These are phyloP conservation scores for Rhodotorula taiwanensis DNA, from an alignment of 768 basidiomycete species.

Conservation along the genomic window DNA sequence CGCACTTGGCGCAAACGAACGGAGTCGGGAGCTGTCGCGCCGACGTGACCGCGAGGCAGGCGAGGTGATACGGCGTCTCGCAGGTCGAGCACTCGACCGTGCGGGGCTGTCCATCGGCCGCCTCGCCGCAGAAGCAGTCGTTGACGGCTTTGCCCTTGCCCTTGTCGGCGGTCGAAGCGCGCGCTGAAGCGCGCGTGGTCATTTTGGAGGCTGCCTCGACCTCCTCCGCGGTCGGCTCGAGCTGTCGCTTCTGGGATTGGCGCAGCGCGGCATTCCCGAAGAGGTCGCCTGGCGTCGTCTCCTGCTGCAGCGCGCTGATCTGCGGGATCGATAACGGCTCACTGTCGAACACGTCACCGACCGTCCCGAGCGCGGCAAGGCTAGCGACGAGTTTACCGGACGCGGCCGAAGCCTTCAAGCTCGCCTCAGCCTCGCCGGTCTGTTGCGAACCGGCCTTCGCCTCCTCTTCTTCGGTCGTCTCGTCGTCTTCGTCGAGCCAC, in stretches of 20 bases:
- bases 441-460: neutral
- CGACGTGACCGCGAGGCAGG: conserved; percentile 15
- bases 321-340: too few species aligned
- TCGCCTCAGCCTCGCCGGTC: neutral
- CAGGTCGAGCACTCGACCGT: conserved; percentile 18
- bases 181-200: conserved; percentile 2
- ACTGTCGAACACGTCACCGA: too few species aligned
- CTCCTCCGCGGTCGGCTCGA: too few species aligned
- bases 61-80: conserved; percentile 22
- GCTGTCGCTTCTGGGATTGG: conserved; percentile 9
- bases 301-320: too few species aligned
- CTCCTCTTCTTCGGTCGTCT: conserved; percentile 17
- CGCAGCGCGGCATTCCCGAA: neutral
- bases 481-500: conserved; percentile 33
- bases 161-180: conserved; percentile 7
- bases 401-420: neutral
- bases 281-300: too few species aligned
- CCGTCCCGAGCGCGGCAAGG: neutral
- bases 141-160: conserved; percentile 12
- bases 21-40: conserved; percentile 7
- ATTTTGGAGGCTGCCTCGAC: too few species aligned
- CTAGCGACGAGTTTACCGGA: neutral
- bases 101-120: neutral
- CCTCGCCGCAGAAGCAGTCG: conserved; percentile 14
- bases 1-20: conserved; percentile 23